Evolutionary conservation across 1,284 basidiomycete species (phyloP).

Genomic region (Mycena sp.): DNA sequence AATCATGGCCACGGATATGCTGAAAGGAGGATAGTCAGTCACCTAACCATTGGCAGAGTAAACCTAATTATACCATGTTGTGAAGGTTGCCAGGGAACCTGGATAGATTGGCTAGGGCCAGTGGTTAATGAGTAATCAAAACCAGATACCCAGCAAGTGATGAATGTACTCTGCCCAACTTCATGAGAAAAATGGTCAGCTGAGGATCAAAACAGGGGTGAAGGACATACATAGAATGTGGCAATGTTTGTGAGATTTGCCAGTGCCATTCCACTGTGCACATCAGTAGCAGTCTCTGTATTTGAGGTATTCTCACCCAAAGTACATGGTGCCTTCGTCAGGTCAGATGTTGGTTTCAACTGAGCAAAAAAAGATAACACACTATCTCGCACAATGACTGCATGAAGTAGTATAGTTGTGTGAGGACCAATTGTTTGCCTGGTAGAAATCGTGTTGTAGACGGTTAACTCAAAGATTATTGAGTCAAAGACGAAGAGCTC

Average conservation of each 20-base stretch:
- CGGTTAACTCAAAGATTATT: conserved; percentile 46
- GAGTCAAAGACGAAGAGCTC: conserved; percentile 50
- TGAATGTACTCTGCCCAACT: not conserved
- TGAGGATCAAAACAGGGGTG: not conserved
- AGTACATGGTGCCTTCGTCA: conserved; percentile 40
- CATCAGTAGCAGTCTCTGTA: not conserved
- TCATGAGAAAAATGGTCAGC: not conserved
- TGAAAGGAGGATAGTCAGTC: not conserved
- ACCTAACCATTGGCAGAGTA: not conserved
- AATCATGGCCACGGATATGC: conserved; percentile 17
- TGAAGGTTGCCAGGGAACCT: conserved; percentile 4
- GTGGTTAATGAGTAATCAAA: not conserved
- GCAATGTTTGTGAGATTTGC: conserved; percentile 17
- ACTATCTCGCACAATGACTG: conserved; percentile 50
- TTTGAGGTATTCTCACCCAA: conserved; percentile 37
- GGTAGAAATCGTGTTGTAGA: conserved; percentile 47
- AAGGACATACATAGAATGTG: conserved; percentile 13
- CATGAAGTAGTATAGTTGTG: conserved; percentile 40
- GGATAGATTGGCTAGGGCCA: not conserved
- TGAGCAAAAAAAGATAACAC: conserved; percentile 6
- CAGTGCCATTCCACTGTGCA: conserved; percentile 5
- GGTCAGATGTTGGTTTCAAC: not conserved
- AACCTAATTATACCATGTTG: conserved; percentile 3
- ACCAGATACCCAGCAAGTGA: not conserved
- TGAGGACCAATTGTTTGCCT: conserved; percentile 32